Base-by-base conservation (phyloP, 2,329 filamentous ascomycete species). In the Pleomassaria siparia region DNA sequence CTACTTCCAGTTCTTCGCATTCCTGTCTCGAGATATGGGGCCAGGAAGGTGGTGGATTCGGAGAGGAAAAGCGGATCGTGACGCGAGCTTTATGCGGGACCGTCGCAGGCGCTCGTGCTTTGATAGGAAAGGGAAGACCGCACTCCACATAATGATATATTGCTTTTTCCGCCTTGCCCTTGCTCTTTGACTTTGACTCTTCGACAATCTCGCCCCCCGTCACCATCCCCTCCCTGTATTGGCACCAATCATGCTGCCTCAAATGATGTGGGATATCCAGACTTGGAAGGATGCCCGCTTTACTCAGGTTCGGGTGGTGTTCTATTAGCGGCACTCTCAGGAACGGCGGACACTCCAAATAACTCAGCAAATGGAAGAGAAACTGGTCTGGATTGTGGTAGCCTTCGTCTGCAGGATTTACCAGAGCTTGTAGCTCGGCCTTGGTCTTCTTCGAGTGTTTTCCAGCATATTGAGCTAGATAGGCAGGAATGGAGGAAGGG, bases 211-310 rank as follows among this genome's bases (percentile, higher is more conserved):
- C 13, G 20, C 2, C 15, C 8, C 59, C 68, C 2, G 85, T 61
- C 0, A 86, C 84, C 21, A 92, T 82, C 4, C 89, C 90, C 64
- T 95, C 90, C 18, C 89, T 83, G 65, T 89, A 95, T 13, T 81
- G 80, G 54, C 89, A 84, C 84, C 86, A 91, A 62, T 95, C 89
- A 44, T 86, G 82, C 12, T 81, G 79, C 53, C 87, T 80, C 8
- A 91, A 78, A 70, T 95, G 90, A 67, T 92, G 88, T 13, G 90
- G 90, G 80, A 94, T 89, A 66, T 95, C 90, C 47, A 95, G 74
- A 61, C 82, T 88, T 0, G 88, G 88, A 22, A 95, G 74, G 30
- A 85, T 78, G 7, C 88, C 89, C 30, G 88, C 88, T 11, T 83
- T 82, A 30, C 82, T 78, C 33, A 95, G 76, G 64, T 95, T 91